Conservation (phyloP, 192 early-diverging fungal species). For the Cladochytrium replicatum region DNA sequence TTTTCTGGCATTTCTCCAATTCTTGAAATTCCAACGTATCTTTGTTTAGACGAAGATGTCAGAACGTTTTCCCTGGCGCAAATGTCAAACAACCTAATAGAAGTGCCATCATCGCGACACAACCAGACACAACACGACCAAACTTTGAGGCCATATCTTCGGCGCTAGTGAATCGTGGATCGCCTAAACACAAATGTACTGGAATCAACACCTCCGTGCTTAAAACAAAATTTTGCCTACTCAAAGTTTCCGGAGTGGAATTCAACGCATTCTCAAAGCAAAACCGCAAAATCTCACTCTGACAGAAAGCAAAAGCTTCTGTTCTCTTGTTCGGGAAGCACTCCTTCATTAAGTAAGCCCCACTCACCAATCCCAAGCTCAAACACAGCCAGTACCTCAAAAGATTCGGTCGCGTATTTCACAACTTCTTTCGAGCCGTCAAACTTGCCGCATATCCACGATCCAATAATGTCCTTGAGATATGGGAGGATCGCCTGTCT, state of each 20-base stretch:
- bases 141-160: conserved; percentile 70
- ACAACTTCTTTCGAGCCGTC: conserved; percentile 76
- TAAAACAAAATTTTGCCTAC: conserved; percentile 29
- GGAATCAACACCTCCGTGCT: background rate
- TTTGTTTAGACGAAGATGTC: conserved; percentile 6
- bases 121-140: conserved; percentile 52
- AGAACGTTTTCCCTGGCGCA: background rate
- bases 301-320: conserved; percentile 70
- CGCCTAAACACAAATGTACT: conserved; percentile 29
- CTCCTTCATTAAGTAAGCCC: background rate
- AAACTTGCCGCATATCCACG: conserved; percentile 76
- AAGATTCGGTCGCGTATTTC: conserved; percentile 45
- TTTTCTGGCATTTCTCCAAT: conserved; percentile 16
- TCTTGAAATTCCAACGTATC: conserved; percentile 7
- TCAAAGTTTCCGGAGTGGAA: conserved; percentile 73
- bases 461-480: conserved; percentile 69
- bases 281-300: conserved; percentile 61
- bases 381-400: conserved; percentile 42
- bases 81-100: conserved; percentile 24
- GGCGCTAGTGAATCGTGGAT: conserved; percentile 57
- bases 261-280: conserved; percentile 56
- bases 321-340: conserved; percentile 69
- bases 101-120: conserved; percentile 44
- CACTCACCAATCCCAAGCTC: background rate
- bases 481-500: conserved; percentile 68